Evolutionary conservation across 2,329 filamentous ascomycete genomes (phyloP).

Genomic region (Fusarium fracticaudum): DNA sequence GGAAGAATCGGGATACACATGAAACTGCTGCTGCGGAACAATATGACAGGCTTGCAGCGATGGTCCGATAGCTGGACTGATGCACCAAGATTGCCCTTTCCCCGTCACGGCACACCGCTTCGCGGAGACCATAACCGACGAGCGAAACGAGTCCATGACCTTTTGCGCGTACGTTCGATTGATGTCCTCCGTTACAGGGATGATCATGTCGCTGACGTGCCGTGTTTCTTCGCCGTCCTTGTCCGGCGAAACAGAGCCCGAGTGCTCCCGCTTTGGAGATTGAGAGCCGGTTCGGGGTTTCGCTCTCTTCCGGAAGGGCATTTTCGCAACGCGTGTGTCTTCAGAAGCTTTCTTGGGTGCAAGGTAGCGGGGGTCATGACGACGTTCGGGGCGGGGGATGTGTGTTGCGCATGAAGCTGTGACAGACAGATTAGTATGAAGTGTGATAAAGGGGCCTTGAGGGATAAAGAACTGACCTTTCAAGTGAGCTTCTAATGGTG

Average conservation of each 20-base stretch:
- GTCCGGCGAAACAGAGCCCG: background rate
- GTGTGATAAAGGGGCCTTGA: too few species aligned
- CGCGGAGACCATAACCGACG: background rate
- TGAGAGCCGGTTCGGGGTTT: background rate
- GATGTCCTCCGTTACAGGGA: background rate
- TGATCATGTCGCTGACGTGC: background rate
- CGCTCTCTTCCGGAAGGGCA: background rate
- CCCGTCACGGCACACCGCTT: background rate
- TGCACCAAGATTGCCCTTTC: background rate
- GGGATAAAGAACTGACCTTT: background rate
- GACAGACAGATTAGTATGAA: background rate
- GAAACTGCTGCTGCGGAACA: background rate
- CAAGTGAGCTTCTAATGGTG: background rate
- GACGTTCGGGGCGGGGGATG: background rate
- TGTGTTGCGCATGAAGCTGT: background rate
- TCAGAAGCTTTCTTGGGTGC: background rate
- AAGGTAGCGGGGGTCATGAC: background rate
- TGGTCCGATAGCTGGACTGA: background rate
- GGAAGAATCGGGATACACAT: background rate
- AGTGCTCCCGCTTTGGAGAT: background rate
- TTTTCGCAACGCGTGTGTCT: background rate
- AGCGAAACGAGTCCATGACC: conserved; percentile 9
- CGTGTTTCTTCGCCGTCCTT: background rate
- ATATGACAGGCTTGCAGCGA: background rate
- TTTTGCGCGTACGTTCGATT: background rate